Percentiles rank a stretch among this genome's conserved stretches.
Evolutionary conservation across 2,329 filamentous ascomycete species (phyloP).

Genomic region (Lasiodiplodia sp.): DNA sequence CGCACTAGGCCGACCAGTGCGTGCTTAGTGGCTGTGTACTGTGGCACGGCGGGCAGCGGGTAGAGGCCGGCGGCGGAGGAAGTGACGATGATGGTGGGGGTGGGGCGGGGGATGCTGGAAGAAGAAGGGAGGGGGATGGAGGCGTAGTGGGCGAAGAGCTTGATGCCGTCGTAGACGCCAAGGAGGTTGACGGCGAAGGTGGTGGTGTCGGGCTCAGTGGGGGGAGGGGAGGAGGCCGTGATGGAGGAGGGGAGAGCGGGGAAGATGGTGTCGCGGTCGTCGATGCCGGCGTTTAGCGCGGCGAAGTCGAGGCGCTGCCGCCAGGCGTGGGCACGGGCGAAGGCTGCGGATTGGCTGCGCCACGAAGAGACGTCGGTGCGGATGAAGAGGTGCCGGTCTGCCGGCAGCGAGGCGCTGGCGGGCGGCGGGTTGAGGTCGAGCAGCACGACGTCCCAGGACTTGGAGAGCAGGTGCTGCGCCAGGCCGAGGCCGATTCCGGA

Average conservation of each 20-base stretch:
- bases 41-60: slow-evolving; percentile 41
- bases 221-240: slow-evolving; percentile 33
- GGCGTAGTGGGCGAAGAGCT: slow-evolving; percentile 49
- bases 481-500: slow-evolving; percentile 55
- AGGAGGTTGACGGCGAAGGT: slow-evolving; percentile 45
- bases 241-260: slow-evolving; percentile 32
- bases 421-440: slow-evolving; percentile 51
- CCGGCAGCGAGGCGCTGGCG: slow-evolving; percentile 37
- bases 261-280: slow-evolving; percentile 47
- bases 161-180: slow-evolving; percentile 45
- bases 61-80: slow-evolving; percentile 45
- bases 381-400: slow-evolving; percentile 45
- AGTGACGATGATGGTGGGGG: slow-evolving; percentile 46
- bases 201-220: slow-evolving; percentile 42
- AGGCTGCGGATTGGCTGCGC: slow-evolving; percentile 47
- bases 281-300: slow-evolving; percentile 52
- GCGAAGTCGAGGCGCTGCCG: slow-evolving; percentile 51
- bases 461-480: slow-evolving; percentile 49
- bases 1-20: slow-evolving; percentile 45
- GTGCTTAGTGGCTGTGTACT: slow-evolving; percentile 48
- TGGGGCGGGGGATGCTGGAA: not conserved
- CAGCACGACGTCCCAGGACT: slow-evolving; percentile 52
- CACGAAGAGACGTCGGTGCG: slow-evolving; percentile 51
- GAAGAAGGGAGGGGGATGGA: slow-evolving; percentile 30
- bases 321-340: slow-evolving; percentile 51